These are phyloP conservation scores for Berkeleyomyces basicola DNA, from an alignment of 2,329 filamentous ascomycete species.

Conservation along the genomic window DNA sequence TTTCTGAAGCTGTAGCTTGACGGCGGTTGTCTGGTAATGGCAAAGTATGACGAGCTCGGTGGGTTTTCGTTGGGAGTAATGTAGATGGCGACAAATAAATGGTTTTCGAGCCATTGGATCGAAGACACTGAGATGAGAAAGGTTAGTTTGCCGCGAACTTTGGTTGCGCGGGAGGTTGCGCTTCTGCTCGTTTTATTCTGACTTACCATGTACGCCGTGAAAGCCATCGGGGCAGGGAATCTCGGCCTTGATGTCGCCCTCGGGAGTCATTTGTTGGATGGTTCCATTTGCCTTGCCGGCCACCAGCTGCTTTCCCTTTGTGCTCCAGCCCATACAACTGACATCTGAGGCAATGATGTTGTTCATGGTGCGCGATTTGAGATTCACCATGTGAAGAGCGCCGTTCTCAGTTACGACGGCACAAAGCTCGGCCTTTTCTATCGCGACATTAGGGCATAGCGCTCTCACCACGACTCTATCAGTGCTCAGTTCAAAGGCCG, in stretches of 20 bases:
- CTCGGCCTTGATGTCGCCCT: slow-evolving; percentile 58
- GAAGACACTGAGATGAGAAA: slow-evolving; percentile 45
- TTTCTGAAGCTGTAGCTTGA: slow-evolving; percentile 55
- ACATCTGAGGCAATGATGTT: slow-evolving; percentile 53
- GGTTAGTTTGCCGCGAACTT: neutral
- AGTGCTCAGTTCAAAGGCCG: slow-evolving; percentile 61
- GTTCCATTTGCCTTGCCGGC: slow-evolving; percentile 71
- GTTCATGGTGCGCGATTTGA: slow-evolving; percentile 52
- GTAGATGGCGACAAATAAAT: slow-evolving; percentile 68
- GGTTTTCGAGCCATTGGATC: slow-evolving; percentile 75
- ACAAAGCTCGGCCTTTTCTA: slow-evolving; percentile 55
- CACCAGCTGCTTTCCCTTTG: slow-evolving; percentile 79
- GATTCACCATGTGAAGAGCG: slow-evolving; percentile 67
- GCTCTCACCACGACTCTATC: slow-evolving; percentile 57
- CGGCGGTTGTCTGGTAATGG: slow-evolving; percentile 51
- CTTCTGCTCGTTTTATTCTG: neutral
- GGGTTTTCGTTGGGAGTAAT: slow-evolving; percentile 43
- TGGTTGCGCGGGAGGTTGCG: neutral
- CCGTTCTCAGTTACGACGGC: slow-evolving; percentile 68
- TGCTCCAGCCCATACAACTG: slow-evolving; percentile 80
- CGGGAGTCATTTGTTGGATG: slow-evolving; percentile 66
- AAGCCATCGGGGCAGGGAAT: slow-evolving; percentile 63
- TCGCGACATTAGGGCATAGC: slow-evolving; percentile 64
- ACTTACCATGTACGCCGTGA: slow-evolving; percentile 48
- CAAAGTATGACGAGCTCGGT: slow-evolving; percentile 56